Evolutionary conservation across 352 stramenopile genomes (phyloP), one percentile per base, ranked within the genome.

Genomic region (Phytopythium litorale): DNA sequence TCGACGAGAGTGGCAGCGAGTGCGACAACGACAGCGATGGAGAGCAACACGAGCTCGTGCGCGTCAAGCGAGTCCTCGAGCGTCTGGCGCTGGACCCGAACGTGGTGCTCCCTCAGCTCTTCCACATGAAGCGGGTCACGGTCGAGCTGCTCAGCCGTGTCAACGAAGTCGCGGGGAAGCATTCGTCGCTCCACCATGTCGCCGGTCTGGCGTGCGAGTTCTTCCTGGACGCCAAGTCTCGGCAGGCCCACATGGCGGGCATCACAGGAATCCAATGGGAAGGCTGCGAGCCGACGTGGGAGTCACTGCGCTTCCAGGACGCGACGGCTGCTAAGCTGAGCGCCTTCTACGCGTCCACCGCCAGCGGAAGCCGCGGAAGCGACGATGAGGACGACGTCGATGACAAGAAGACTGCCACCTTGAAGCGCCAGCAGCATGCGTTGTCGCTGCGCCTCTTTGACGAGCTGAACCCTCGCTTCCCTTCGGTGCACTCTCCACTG

Each of bases 391-490:
- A 38, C 21, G 30, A 13, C 0, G 46, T 32, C 23, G 23, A 32
- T 32, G 46, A 21, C 13, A 32, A 12, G 13, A 8, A n/a, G 0
- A 33, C 19, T 5, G 19, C 40, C 2, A 8, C 23, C 4, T 25
- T 25, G 46, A 43, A 32, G 12, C 13, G 46, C 8, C 38, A 52
- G 19, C 42, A 45, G 12, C 4, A 52, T 7, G 19, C 25, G 33
- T 19, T 48, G 11, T 15, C 38, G 5, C 37, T 80, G 6, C 62
- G 56, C 0, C 30, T 73, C 8, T 88, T 75, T 59, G 67, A 80
- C 11, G 72, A 89, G 55, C 65, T 86, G 12, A 89, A 89, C 33
- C 78, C 80, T 23, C 76, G 76, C 4, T 89, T 89, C 42, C 80
- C 80, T 21, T 89, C 80, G 0, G 69, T 87, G n/a, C 68, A 78